Conservation (phyloP, 805 yeast genomes). For the Sungouiella blattae region DNA sequence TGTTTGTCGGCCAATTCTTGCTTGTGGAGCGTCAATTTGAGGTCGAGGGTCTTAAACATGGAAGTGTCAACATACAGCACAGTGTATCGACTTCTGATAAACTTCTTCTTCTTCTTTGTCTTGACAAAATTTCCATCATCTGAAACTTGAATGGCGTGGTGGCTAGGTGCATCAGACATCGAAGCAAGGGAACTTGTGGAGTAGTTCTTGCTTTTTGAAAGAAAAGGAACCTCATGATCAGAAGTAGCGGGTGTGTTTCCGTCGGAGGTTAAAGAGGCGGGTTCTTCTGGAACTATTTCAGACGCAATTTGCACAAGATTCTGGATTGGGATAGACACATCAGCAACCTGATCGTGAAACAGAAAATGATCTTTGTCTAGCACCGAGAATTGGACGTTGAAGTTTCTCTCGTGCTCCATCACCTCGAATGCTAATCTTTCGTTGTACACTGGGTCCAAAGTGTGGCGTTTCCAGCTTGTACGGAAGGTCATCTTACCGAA, state of each 20-base stretch:
- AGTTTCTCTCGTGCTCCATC: constrained; percentile 59
- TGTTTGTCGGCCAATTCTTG: constrained; percentile 34
- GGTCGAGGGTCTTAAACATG: constrained; percentile 39
- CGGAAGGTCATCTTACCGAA: constrained; percentile 86
- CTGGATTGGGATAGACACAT: constrained; percentile 51
- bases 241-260: neutral
- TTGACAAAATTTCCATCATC: constrained; percentile 31
- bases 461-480: constrained; percentile 81
- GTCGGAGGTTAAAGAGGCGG: neutral
- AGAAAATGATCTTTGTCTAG: constrained; percentile 84
- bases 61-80: constrained; percentile 35
- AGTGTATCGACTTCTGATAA: constrained; percentile 29
- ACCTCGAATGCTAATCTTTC: constrained; percentile 81
- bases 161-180: constrained; percentile 6
- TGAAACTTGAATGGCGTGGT: constrained; percentile 19
- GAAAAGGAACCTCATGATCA: neutral
- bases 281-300: constrained; percentile 9
- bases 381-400: constrained; percentile 65
- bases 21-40: constrained; percentile 30
- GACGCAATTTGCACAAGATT: constrained; percentile 43
- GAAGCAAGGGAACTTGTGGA: constrained; percentile 2
- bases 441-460: constrained; percentile 76
- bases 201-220: neutral
- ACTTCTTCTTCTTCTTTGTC: constrained; percentile 24
- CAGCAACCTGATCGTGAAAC: constrained; percentile 78